Percentiles rank a stretch among this genome's conserved stretches.
These are phyloP conservation scores for Chlorella sp. DNA, from an alignment of 139 green algal species.

Conservation along the genomic window DNA sequence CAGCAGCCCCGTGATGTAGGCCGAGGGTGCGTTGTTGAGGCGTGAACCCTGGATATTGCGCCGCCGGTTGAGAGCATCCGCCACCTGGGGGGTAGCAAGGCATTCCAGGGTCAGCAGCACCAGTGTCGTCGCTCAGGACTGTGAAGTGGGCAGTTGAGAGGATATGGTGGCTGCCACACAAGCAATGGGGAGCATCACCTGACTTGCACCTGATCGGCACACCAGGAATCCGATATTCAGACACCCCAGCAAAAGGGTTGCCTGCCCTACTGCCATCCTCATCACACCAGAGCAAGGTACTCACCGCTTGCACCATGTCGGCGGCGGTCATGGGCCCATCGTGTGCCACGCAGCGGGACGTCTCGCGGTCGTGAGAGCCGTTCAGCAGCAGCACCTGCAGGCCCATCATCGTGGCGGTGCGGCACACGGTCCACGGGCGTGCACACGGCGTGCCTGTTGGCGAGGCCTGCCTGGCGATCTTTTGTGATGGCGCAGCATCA, in stretches of 20 bases:
- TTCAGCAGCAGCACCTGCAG: slow-evolving; percentile 98
- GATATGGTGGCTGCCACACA: no score
- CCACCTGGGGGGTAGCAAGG: slow-evolving; percentile 11
- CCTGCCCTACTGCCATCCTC: background rate
- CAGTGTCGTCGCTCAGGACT: background rate
- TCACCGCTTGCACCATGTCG: slow-evolving; percentile 73
- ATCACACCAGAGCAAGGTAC: background rate
- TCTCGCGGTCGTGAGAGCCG: slow-evolving; percentile 91
- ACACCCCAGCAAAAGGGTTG: background rate
- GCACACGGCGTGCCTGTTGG: no score
- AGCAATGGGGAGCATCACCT: no score
- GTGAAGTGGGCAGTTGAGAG: no score
- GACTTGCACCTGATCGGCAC: no score
- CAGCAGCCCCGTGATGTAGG: slow-evolving; percentile 74
- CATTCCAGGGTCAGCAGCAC: background rate
- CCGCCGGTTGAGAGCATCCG: slow-evolving; percentile 62
- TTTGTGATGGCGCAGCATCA: no score
- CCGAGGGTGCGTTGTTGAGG: slow-evolving; percentile 44
- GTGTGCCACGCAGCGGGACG: slow-evolving; percentile 25
- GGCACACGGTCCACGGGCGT: no score
- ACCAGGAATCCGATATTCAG: no score
- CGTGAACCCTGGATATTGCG: slow-evolving; percentile 23
- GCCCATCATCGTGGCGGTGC: no score
- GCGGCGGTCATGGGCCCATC: slow-evolving; percentile 74
- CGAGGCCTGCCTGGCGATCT: no score